Conservation (phyloP, 768 basidiomycete genomes). For the Lenzites betulinus region DNA sequence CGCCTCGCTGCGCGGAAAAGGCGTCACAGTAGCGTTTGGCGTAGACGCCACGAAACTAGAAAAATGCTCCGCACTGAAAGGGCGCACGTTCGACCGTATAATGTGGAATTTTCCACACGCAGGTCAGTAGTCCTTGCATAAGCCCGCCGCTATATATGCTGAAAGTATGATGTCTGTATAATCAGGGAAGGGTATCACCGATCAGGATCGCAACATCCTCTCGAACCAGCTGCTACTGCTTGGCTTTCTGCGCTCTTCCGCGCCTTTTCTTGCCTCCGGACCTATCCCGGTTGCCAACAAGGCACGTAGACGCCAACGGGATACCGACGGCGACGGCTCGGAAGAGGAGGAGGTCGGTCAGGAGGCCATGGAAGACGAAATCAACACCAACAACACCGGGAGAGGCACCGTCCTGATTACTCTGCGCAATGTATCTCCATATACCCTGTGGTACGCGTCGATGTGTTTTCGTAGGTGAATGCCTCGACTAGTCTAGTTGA, state of each 20-base stretch:
- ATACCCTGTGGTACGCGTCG: slow-evolving; percentile 73
- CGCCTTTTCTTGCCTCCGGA: slow-evolving; percentile 60
- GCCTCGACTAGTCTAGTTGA: slow-evolving; percentile 14
- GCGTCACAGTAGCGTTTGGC: slow-evolving; percentile 73
- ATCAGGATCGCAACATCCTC: slow-evolving; percentile 91
- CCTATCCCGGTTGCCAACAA: slow-evolving; percentile 46
- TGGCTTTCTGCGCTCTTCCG: slow-evolving; percentile 76
- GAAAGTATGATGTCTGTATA: not conserved
- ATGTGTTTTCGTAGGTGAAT: slow-evolving; percentile 1
- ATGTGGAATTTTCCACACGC: slow-evolving; percentile 98
- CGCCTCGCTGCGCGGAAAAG: slow-evolving; percentile 50
- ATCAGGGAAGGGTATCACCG: slow-evolving; percentile 84
- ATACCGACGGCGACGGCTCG: slow-evolving; percentile 44
- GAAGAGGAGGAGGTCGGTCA: slow-evolving; percentile 42
- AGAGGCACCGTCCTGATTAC: slow-evolving; percentile 86
- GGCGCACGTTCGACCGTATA: slow-evolving; percentile 71
- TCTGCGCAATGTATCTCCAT: slow-evolving; percentile 82
- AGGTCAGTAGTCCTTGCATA: slow-evolving; percentile 49
- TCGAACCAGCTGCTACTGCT: slow-evolving; percentile 86
- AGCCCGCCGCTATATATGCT: not conserved
- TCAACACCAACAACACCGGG: slow-evolving; percentile 6
- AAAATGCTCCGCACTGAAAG: slow-evolving; percentile 56
- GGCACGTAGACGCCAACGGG: slow-evolving; percentile 46
- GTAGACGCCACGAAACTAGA: slow-evolving; percentile 85
- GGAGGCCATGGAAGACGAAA: slow-evolving; percentile 31